Base-by-base conservation (phyloP, 108 stramenopile species). In the Conticribra guillardii region DNA sequence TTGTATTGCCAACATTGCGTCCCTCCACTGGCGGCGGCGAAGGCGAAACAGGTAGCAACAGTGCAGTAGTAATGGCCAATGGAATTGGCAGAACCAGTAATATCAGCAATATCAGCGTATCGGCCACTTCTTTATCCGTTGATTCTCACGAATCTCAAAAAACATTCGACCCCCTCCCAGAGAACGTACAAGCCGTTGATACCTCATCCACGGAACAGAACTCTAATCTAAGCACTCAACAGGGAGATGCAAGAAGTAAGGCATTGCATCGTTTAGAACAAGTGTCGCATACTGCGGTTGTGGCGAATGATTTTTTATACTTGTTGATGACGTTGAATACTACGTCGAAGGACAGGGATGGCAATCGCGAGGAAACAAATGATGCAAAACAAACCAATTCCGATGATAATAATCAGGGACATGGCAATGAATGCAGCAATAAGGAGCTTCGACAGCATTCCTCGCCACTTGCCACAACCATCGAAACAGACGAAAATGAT, bases 291-390 rank as follows among this genome's bases (percentile, higher is more conserved):
- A 73, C 62, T 7, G 41, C 29, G 0, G 54, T 54, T 9, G 53
- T 73, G 3, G 64, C 72, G 21, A 73, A 64, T 18, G 63, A 73
- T 34, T 37, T 73, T 24, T 21, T 65, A 11, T 17, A 28, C 1
- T 27, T 65, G 32, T 28, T 53, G n/a, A 53, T 11, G 37, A 41
- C 37, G 37, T 9, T 9, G 37, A 41, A 11, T 41, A 11, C 5
- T 26, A 50, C 27, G 15, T 4, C 27, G 11, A 16, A 49, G 47
- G 41, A 32, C 15, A 31, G 28, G 1, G 37, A 49, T 31, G 47
- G 14, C 1, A 7, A 24, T 27, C 48, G 50, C 21, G 50, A 9
- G 17, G 19, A n/a, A 9, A n/a, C n/a, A n/a, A 4, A 51, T 9
- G 21, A 51, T 19, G 8, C n/a, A 15, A 51, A 51, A 51, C 9